Evolutionary conservation across 495 filamentous ascomycete species (phyloP).

Genomic region (Patellaria atrata): DNA sequence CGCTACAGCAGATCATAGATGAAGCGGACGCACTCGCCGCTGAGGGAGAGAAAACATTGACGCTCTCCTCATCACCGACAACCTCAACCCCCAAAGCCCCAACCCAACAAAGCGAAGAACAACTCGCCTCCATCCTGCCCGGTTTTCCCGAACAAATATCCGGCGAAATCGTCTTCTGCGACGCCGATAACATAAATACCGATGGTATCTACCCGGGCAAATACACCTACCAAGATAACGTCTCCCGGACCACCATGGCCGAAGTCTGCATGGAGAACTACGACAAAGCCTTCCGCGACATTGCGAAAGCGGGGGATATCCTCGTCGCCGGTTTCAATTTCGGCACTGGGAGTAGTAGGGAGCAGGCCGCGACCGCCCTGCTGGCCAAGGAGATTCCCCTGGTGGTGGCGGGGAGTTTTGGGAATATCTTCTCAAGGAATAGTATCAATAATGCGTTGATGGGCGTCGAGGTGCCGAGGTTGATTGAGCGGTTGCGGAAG

Average conservation of each 20-base stretch:
- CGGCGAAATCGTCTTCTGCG: conserved; percentile 58
- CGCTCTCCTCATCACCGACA: not conserved
- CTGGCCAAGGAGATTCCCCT: conserved; percentile 73
- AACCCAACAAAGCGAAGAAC: conserved; percentile 2
- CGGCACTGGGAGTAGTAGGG: conserved; percentile 65
- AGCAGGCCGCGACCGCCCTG: conserved; percentile 84
- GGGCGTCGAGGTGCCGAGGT: conserved; percentile 63
- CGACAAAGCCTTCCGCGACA: conserved; percentile 48
- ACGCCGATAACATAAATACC: conserved; percentile 62
- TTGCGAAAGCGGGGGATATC: conserved; percentile 55
- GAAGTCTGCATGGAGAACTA: conserved; percentile 89
- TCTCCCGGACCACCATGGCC: conserved; percentile 65
- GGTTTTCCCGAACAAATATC: conserved; percentile 52
- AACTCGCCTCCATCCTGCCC: conserved; percentile 46
- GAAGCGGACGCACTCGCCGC: conserved; percentile 45
- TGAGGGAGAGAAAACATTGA: conserved; percentile 5
- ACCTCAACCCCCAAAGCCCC: conserved; percentile 4
- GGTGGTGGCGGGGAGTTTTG: conserved; percentile 73
- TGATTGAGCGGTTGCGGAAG: conserved; percentile 56
- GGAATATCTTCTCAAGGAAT: conserved; percentile 80
- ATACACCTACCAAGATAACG: conserved; percentile 79
- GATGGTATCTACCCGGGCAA: conserved; percentile 83
- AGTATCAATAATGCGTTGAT: conserved; percentile 88
- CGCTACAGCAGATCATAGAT: conserved; percentile 51
- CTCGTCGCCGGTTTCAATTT: conserved; percentile 86